phyloP scores from a whole-genome alignment of 257 asterid genomes.

The Solanum medicagineum region DNA sequence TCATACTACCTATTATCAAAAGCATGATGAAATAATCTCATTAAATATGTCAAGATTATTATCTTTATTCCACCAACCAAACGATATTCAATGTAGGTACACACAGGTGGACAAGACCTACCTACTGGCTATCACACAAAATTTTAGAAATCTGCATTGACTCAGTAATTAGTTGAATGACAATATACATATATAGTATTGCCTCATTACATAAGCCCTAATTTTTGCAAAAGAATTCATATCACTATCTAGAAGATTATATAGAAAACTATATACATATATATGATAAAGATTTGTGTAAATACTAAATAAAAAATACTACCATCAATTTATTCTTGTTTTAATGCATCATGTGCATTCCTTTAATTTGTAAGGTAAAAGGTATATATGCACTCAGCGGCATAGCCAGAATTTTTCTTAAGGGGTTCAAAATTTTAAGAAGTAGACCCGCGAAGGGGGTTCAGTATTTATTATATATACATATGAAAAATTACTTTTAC shows the following conservation, averaged over 20 bases:
- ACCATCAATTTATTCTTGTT: neutral
- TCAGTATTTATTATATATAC: too few species aligned
- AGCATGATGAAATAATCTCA: neutral
- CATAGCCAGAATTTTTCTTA: too few species aligned
- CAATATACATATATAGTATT: neutral
- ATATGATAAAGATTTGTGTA: too few species aligned
- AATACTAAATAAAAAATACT: neutral
- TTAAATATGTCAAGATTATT: neutral
- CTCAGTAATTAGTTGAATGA: constrained; percentile 2
- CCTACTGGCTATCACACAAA: neutral
- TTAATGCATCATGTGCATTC: neutral
- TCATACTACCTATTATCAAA: neutral
- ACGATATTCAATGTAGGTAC: constrained; percentile 31
- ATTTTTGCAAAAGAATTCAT: neutral
- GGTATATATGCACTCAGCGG: too few species aligned
- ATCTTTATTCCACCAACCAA: neutral
- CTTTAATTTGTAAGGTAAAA: neutral
- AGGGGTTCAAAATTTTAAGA: too few species aligned
- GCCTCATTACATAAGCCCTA: neutral
- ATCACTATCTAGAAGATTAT: neutral
- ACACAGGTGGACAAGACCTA: constrained; percentile 95
- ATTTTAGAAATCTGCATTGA: neutral
- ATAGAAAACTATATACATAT: neutral
- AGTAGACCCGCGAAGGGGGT: rapidly evolving
- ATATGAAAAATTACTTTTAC: too few species aligned